phyloP scores from a whole-genome alignment of 2,329 filamentous ascomycete genomes.

The Corinectria fuckeliana region DNA sequence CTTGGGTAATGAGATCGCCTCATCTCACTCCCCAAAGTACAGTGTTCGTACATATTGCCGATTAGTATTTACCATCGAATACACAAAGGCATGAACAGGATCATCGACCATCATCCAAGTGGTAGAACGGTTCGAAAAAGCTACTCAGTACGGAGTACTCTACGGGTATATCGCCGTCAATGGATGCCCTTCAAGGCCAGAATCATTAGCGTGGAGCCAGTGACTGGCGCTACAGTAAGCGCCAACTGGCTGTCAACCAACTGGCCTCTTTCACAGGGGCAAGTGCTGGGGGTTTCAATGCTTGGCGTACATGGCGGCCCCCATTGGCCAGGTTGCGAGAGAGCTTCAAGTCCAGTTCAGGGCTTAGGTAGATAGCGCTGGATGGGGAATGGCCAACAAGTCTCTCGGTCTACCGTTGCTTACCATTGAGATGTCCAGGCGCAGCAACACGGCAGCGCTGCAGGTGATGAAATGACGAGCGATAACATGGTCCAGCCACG shows the following conservation, averaged over 20 bases:
- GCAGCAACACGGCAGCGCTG: neutral
- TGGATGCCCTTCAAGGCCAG: neutral
- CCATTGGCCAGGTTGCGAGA: slow-evolving; percentile 26
- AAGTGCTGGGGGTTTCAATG: slow-evolving; percentile 25
- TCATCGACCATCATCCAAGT: neutral
- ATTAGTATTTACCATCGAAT: no score
- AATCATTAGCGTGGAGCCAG: neutral
- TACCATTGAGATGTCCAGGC: neutral
- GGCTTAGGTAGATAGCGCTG: slow-evolving; percentile 25
- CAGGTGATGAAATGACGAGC: neutral
- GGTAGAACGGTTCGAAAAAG: neutral
- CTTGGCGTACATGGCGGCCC: slow-evolving; percentile 1
- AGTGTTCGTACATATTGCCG: neutral
- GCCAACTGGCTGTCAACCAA: slow-evolving; percentile 3
- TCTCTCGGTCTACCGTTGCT: neutral
- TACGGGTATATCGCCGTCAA: neutral
- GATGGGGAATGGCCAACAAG: slow-evolving; percentile 24
- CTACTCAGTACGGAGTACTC: neutral
- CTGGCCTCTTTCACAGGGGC: slow-evolving; percentile 28
- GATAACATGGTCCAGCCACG: neutral
- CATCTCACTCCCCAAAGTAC: slow-evolving; percentile 7
- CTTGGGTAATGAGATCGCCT: slow-evolving; percentile 4
- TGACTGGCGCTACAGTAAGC: neutral
- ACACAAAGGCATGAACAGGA: neutral
- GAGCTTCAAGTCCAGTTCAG: slow-evolving; percentile 8